Percentiles rank a stretch among this genome's conserved stretches.
These are phyloP conservation scores for Apiosordaria backusii DNA, from an alignment of 495 filamentous ascomycete species.

Conservation along the genomic window DNA sequence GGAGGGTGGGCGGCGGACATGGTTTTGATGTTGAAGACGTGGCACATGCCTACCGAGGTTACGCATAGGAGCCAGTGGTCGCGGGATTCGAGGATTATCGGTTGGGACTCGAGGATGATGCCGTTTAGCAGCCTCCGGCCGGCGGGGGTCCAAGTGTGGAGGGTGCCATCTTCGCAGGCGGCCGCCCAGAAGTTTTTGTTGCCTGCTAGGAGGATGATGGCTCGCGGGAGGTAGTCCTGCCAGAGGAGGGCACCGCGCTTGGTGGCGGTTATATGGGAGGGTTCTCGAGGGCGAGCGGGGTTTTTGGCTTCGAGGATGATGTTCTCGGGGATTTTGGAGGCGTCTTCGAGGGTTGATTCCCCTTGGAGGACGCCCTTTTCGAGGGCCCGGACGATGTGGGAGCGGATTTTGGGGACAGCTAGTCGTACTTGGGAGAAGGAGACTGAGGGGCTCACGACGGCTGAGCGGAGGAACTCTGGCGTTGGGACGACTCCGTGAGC, in stretches of 20 bases:
- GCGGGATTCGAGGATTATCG: constrained; percentile 86
- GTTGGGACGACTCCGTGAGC: constrained; percentile 63
- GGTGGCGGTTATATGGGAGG: constrained; percentile 73
- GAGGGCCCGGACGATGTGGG: constrained; percentile 66
- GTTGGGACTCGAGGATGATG: constrained; percentile 83
- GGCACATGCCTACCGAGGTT: constrained; percentile 80
- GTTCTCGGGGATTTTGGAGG: constrained; percentile 58
- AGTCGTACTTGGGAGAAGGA: constrained; percentile 80
- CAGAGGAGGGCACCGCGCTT: constrained; percentile 83
- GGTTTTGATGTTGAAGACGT: constrained; percentile 92
- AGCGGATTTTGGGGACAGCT: constrained; percentile 83
- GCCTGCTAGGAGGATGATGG: constrained; percentile 80
- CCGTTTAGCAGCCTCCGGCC: constrained; percentile 81
- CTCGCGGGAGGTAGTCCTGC: constrained; percentile 86
- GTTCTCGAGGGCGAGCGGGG: constrained; percentile 64
- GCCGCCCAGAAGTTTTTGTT: constrained; percentile 88
- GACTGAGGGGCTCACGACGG: constrained; percentile 75
- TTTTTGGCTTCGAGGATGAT: constrained; percentile 49
- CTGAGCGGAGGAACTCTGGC: constrained; percentile 83
- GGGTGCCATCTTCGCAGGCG: constrained; percentile 87
- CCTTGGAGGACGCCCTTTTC: constrained; percentile 49
- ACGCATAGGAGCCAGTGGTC: constrained; percentile 88
- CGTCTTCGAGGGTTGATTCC: constrained; percentile 52
- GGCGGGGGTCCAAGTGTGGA: constrained; percentile 94
- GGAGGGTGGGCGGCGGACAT: constrained; percentile 83